Base-by-base conservation (phyloP, 176 grass and related monocot species). In the Ensete glaucum region DNA sequence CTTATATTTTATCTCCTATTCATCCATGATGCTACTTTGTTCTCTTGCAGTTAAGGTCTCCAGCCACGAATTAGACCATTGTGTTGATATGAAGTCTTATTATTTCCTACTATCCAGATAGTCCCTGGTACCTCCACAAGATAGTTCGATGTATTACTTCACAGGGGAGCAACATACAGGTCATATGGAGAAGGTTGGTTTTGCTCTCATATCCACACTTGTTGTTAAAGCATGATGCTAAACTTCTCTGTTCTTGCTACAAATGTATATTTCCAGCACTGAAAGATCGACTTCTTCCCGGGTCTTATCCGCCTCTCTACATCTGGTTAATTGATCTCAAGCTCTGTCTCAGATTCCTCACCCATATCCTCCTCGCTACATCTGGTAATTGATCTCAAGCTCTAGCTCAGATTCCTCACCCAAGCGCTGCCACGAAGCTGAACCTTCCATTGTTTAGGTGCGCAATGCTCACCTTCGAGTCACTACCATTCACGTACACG, bases 351-450 rank as follows among this genome's bases (percentile, higher is more conserved):
- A 74, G 92, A 92, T 67, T 86, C 87, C 69, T 88, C 34, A 1
- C 81, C 77, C 73, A 92, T 25, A 64, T 21, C 10, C 62, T n/a
- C 10, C 10, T 29, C 57, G n/a, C 19, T 77, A 67, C 34, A 53
- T 74, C 16, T 63, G 15, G 9, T 43, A 10, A 58, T n/a, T 72
- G 72, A 86, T 75, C 50, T 52, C 60, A 49, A 96, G 11, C 59
- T 88, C 86, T 25, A 96, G 69, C 79, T 90, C 83, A 74, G 92
- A 92, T 67, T 86, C 87, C 69, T 88, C 34, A 1, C 81, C 77
- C 73, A 92, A 68, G 17, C 76, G 17, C 76, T 88, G 89, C 50
- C 81, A 84, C 72, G 19, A 24, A 34, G 50, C 87, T 87, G 48
- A 86, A 71, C 7, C 12, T 52, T 23, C 75, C 78, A 0, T 50